These are phyloP conservation scores for Phyllosticta citrichinensis DNA, from an alignment of 2,329 filamentous ascomycete species.

Conservation along the genomic window DNA sequence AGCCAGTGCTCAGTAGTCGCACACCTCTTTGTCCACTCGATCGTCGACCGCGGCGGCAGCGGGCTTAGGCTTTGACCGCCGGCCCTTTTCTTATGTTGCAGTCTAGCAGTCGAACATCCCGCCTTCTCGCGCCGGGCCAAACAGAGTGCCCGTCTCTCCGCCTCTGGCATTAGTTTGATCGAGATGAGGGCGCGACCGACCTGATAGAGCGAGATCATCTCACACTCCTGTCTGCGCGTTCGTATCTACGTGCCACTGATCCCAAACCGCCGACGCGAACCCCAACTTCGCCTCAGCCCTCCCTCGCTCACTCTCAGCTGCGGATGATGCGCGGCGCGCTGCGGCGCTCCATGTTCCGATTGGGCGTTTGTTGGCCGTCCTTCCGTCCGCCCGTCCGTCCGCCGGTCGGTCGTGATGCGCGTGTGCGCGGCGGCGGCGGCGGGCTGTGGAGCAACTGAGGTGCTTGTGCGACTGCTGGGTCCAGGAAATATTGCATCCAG, in stretches of 20 bases:
- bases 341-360: background rate
- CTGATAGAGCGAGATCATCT: background rate
- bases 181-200: no score
- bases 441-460: background rate
- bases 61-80: background rate
- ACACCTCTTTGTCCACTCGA: background rate
- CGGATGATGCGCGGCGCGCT: background rate
- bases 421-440: no score
- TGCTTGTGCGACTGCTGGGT: background rate
- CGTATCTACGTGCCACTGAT: no score
- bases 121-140: background rate
- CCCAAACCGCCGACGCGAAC: background rate
- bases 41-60: background rate
- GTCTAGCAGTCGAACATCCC: background rate
- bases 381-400: no score
- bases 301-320: background rate
- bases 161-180: no score
- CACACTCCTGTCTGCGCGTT: no score
- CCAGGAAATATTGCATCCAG: background rate
- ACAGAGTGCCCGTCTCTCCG: no score
- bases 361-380: no score
- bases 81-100: background rate
- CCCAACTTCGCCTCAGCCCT: background rate
- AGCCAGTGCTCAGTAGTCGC: background rate
- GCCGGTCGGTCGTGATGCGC: no score